phyloP scores from a whole-genome alignment of 345 rosid species.

The Boechera stricta region DNA sequence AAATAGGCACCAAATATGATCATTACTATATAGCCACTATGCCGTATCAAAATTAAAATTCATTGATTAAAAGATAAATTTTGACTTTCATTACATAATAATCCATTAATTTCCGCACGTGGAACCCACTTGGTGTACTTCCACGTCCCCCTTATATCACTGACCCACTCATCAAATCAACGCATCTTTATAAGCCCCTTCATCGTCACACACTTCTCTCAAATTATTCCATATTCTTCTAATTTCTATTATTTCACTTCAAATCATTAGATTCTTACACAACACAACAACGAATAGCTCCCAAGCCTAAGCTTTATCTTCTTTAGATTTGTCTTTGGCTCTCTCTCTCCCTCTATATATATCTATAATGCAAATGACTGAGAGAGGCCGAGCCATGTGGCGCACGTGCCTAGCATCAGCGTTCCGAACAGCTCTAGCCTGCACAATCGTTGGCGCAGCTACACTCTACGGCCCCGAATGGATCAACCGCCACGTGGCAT shows the following conservation, averaged over 20 bases:
- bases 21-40: conserved; percentile 33
- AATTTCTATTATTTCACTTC: conserved; percentile 23
- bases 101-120: conserved; percentile 37
- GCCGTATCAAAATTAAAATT: conserved; percentile 17
- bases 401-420: conserved; percentile 67
- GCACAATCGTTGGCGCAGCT: conserved; percentile 64
- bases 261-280: conserved; percentile 42
- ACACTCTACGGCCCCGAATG: conserved; percentile 73
- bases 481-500: conserved; percentile 53
- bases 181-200: conserved; percentile 43
- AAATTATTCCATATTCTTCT: conserved; percentile 45
- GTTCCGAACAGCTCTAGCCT: conserved; percentile 76
- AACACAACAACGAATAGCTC: conserved; percentile 44
- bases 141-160: conserved; percentile 46
- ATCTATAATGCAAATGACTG: conserved; percentile 44
- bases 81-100: conserved; percentile 35
- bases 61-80: conserved; percentile 21
- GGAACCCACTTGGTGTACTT: conserved; percentile 53
- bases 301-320: conserved; percentile 39
- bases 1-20: conserved; percentile 4
- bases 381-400: conserved; percentile 64
- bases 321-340: conserved; percentile 8
- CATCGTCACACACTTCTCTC: conserved; percentile 45
- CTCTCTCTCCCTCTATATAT: conserved; percentile 1
- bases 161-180: conserved; percentile 45